Percentiles rank a stretch among this genome's conserved stretches.
Conservation (phyloP, 768 basidiomycete genomes). For the Daedalea quercina region DNA sequence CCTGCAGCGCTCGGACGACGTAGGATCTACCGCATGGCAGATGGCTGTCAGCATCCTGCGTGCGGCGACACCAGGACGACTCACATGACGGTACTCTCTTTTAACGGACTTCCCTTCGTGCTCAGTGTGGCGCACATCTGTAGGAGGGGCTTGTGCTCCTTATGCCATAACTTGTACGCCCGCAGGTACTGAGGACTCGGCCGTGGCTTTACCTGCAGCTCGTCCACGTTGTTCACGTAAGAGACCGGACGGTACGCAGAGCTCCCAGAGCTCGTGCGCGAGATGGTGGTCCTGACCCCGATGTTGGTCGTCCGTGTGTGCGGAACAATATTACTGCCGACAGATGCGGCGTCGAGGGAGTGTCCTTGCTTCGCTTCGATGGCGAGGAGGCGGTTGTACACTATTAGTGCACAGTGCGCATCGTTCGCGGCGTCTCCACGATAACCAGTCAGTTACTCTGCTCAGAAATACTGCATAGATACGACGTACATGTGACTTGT, state of each 20-base stretch:
- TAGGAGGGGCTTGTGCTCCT: conserved; percentile 26
- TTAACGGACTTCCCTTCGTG: conserved; percentile 32
- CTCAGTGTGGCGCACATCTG: conserved; percentile 34
- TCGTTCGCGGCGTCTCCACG: conserved; percentile 45
- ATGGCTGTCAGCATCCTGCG: not conserved
- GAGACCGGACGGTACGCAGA: not conserved
- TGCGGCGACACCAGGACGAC: conserved; percentile 7
- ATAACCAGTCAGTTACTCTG: not conserved
- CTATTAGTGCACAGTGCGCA: conserved; percentile 38
- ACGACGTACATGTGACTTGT: conserved; percentile 33
- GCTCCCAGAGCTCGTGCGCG: not conserved
- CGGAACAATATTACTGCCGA: conserved; percentile 24
- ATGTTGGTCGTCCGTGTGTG: conserved; percentile 4
- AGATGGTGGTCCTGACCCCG: not conserved
- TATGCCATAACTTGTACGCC: conserved; percentile 41
- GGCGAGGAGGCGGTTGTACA: conserved; percentile 31
- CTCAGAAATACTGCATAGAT: not conserved
- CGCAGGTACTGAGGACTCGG: conserved; percentile 27
- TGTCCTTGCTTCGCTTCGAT: conserved; percentile 22
- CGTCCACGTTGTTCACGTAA: not conserved
- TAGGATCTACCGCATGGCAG: conserved; percentile 29
- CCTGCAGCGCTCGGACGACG: conserved; percentile 34
- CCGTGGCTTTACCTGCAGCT: conserved; percentile 1
- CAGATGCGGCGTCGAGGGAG: conserved; percentile 14
- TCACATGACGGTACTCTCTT: conserved; percentile 42